Conservation (phyloP, 208 protist species). For the Spironucleus salmonicida region DNA sequence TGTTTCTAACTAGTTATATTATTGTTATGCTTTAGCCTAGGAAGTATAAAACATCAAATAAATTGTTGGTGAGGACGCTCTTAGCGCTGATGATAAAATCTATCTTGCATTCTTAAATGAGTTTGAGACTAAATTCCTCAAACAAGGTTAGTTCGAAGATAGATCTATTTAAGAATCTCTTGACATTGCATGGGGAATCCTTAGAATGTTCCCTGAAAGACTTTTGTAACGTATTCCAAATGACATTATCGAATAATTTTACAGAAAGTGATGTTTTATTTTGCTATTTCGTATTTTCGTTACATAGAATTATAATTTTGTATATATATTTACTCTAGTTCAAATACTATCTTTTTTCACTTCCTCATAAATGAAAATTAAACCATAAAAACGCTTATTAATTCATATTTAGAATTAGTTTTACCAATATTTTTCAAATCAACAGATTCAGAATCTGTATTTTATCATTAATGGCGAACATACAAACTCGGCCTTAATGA, state of each 20-base stretch:
- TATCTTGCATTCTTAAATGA: constrained; percentile 97
- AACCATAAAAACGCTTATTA: too few relatives aligned
- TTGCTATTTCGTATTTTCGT: too few relatives aligned
- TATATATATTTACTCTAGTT: too few relatives aligned
- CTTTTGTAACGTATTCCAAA: constrained; percentile 87
- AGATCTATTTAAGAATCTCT: constrained; percentile 92
- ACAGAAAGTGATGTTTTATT: too few relatives aligned
- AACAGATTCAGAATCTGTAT: too few relatives aligned
- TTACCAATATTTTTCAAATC: too few relatives aligned
- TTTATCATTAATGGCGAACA: too few relatives aligned
- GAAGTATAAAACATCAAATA: constrained; percentile 97
- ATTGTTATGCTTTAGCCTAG: constrained; percentile 96
- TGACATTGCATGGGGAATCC: constrained; percentile 91
- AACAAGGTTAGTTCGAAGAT: constrained; percentile 76
- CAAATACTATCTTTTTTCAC: too few relatives aligned
- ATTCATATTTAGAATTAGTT: too few relatives aligned
- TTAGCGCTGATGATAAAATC: constrained; percentile 87
- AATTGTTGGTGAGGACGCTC: constrained; percentile 95
- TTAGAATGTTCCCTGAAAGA: constrained; percentile 87
- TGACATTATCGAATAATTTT: constrained; percentile 54
- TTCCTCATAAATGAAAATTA: too few relatives aligned
- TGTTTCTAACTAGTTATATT: constrained; percentile 99
- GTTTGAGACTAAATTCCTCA: constrained; percentile 97
- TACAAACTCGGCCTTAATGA: too few relatives aligned
- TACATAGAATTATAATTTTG: too few relatives aligned